Percentiles rank a stretch among this genome's conserved stretches.
Conservation (phyloP, 2,329 filamentous ascomycete genomes). For the Talaromyces funiculosus region DNA sequence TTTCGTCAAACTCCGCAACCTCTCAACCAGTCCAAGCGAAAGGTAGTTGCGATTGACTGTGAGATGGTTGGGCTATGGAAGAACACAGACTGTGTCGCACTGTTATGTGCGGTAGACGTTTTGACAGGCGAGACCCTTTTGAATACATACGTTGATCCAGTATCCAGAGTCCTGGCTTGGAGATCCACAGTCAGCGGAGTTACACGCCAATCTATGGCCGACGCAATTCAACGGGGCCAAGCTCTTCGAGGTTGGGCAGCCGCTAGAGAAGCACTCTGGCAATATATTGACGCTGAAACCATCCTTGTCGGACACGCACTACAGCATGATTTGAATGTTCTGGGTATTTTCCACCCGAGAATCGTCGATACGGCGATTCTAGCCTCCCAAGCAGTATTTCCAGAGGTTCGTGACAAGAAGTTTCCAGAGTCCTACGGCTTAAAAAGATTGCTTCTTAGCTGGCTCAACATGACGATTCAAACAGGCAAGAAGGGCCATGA, state of each 20-base stretch:
- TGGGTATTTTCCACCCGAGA: slow-evolving; percentile 39
- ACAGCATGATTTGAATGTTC: slow-evolving; percentile 40
- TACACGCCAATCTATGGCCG: slow-evolving; percentile 24
- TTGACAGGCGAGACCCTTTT: slow-evolving; percentile 45
- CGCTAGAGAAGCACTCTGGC: slow-evolving; percentile 41
- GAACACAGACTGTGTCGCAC: slow-evolving; percentile 29
- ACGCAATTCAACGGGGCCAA: slow-evolving; percentile 25
- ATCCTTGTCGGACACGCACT: slow-evolving; percentile 47
- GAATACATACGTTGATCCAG: slow-evolving; percentile 39
- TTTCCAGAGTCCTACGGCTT: slow-evolving; percentile 4
- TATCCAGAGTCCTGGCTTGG: slow-evolving; percentile 30
- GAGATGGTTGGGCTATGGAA: slow-evolving; percentile 42
- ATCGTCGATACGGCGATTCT: slow-evolving; percentile 45
- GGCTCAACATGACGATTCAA: slow-evolving; percentile 36
- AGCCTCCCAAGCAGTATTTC: slow-evolving; percentile 28
- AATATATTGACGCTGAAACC: slow-evolving; percentile 39
- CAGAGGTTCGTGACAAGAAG: background rate
- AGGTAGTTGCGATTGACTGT: slow-evolving; percentile 43
- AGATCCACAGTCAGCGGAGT: slow-evolving; percentile 39
- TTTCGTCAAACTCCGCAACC: background rate
- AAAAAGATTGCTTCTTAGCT: slow-evolving; percentile 20
- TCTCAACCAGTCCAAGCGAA: background rate
- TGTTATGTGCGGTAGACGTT: slow-evolving; percentile 41
- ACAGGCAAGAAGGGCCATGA: slow-evolving; percentile 38
- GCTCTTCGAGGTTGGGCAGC: slow-evolving; percentile 39